phyloP scores from a whole-genome alignment of 2,329 filamentous ascomycete species.

The Aspergillus hiratsukae region DNA sequence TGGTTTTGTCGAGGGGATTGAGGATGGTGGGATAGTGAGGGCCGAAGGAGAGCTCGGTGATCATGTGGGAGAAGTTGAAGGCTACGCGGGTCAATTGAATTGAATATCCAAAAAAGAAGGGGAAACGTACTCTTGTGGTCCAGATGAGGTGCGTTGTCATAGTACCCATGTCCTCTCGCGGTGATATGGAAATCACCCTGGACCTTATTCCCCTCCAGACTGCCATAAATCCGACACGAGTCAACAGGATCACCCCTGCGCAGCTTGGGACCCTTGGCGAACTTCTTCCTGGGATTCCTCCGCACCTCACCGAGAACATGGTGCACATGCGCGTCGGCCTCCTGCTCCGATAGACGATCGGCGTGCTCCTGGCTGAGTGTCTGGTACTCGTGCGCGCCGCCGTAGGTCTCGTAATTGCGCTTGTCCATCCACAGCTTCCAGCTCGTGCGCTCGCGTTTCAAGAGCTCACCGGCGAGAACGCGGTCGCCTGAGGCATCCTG shows the following conservation, averaged over 20 bases:
- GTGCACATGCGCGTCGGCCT: slow-evolving; percentile 77
- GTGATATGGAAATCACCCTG: slow-evolving; percentile 98
- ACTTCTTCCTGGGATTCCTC: slow-evolving; percentile 61
- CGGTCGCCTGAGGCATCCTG: slow-evolving; percentile 92
- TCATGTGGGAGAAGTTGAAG: slow-evolving; percentile 97
- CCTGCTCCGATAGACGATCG: slow-evolving; percentile 43
- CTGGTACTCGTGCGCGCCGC: slow-evolving; percentile 55
- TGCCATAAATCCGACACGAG: slow-evolving; percentile 85
- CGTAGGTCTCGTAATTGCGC: slow-evolving; percentile 55
- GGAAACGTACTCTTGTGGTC: slow-evolving; percentile 67
- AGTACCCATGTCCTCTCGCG: slow-evolving; percentile 90
- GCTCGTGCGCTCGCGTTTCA: slow-evolving; percentile 70
- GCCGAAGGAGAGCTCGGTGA: slow-evolving; percentile 94
- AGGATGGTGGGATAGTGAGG: slow-evolving; percentile 91
- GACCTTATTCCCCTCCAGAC: slow-evolving; percentile 88
- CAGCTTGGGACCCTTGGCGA: slow-evolving; percentile 68
- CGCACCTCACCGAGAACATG: slow-evolving; percentile 76
- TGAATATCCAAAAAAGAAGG: background rate
- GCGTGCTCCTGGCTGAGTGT: slow-evolving; percentile 61
- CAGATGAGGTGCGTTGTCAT: slow-evolving; percentile 71
- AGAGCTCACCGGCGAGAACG: slow-evolving; percentile 72
- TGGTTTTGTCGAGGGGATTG: slow-evolving; percentile 90
- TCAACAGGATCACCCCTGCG: slow-evolving; percentile 55
- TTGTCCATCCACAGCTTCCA: slow-evolving; percentile 79
- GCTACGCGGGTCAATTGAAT: slow-evolving; percentile 43